These are phyloP conservation scores for Hypoxylon cercidicola DNA, from an alignment of 495 filamentous ascomycete genomes.

Conservation along the genomic window DNA sequence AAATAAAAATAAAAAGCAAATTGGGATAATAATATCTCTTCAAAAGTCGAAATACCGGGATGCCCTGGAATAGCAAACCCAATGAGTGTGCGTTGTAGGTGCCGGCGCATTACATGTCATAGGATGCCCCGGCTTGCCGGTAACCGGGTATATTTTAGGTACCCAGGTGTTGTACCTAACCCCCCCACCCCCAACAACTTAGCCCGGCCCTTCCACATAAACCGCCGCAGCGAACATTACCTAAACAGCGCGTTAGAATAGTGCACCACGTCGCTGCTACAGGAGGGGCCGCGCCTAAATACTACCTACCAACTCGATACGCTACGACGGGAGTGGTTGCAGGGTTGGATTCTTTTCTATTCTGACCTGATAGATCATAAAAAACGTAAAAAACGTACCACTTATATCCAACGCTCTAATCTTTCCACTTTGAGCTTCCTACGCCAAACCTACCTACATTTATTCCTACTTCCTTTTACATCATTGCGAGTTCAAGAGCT, in stretches of 20 bases:
- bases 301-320: constrained; percentile 6
- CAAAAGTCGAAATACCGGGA: background rate
- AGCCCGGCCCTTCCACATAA: background rate
- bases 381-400: constrained; percentile 42
- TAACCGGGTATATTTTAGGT: constrained; percentile 19
- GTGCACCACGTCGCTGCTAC: background rate
- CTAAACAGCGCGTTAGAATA: background rate
- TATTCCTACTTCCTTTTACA: constrained; percentile 24
- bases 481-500: constrained; percentile 6
- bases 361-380: constrained; percentile 32
- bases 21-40: too few species aligned
- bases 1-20: background rate
- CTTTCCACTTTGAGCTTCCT: constrained; percentile 27
- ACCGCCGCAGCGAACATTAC: background rate
- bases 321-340: constrained; percentile 34
- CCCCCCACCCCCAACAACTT: background rate
- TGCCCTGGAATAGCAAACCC: background rate
- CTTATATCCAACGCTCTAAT: constrained; percentile 21
- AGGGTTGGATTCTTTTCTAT: constrained; percentile 31
- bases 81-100: constrained; percentile 9
- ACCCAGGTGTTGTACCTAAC: background rate
- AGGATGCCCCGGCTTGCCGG: constrained; percentile 21
- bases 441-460: constrained; percentile 19
- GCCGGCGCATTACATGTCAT: constrained; percentile 16
- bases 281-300: constrained; percentile 7